phyloP scores from a whole-genome alignment of 305 asterid species.

The Rubia tinctorum region DNA sequence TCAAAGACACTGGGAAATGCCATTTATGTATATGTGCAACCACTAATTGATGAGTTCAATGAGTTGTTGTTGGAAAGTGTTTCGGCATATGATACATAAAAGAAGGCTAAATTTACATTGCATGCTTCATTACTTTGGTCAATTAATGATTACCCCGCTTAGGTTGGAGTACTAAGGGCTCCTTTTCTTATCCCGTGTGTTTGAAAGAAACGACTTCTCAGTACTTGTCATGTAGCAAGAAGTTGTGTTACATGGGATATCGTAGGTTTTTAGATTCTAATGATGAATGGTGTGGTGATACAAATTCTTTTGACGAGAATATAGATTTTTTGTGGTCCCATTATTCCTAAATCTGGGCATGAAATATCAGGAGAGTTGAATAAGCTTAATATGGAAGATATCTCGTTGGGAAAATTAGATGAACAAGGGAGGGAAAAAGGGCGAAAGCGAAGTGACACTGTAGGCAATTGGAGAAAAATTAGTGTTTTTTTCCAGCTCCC shows the following conservation, averaged over 20 bases:
- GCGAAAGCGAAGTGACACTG: not conserved
- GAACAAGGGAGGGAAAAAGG: not conserved
- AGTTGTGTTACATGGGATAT: no score
- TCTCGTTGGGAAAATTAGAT: not conserved
- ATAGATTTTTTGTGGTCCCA: not conserved
- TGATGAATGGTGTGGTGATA: not conserved
- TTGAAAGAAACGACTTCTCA: not conserved
- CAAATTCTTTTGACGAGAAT: not conserved
- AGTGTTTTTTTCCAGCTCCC: not conserved
- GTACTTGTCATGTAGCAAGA: not conserved
- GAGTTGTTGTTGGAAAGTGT: conserved; percentile 11
- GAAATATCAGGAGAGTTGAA: not conserved
- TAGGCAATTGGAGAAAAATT: not conserved
- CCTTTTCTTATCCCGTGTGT: conserved; percentile 18
- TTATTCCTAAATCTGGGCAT: not conserved
- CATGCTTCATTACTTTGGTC: conserved; percentile 15
- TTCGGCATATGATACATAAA: not conserved
- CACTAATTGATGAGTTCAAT: conserved; percentile 16
- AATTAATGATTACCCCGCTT: conserved; percentile 15
- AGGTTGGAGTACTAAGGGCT: conserved; percentile 17
- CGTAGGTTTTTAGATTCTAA: not conserved
- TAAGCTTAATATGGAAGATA: not conserved
- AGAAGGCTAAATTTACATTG: not conserved
- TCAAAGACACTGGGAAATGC: conserved; percentile 9
- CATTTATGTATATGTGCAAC: conserved; percentile 21